Conservation (phyloP, 129 eudicot species). For the Arctium minus region DNA sequence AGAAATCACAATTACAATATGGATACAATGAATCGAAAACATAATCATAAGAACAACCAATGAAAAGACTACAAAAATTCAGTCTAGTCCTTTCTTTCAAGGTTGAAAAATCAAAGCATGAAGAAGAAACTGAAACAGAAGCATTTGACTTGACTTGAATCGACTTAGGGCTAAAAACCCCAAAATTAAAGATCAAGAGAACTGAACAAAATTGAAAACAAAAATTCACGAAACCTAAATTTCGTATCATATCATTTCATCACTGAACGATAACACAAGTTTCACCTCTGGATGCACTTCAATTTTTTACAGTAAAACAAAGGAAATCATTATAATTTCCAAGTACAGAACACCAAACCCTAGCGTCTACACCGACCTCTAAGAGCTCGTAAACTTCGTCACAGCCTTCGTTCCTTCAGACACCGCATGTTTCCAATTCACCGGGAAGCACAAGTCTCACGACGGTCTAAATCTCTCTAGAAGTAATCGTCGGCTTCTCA, state of each 20-base stretch:
- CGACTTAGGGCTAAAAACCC: neutral
- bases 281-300: neutral
- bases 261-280: neutral
- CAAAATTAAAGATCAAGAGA: neutral
- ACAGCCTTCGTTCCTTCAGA: conserved; percentile 35
- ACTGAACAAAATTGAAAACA: neutral
- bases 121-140: neutral
- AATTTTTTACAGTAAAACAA: neutral
- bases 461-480: conserved; percentile 34
- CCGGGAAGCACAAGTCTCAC: conserved; percentile 40
- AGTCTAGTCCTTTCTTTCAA: neutral
- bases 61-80: too few species aligned
- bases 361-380: neutral
- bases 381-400: conserved; percentile 31
- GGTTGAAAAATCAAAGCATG: neutral
- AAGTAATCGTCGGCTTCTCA: conserved; percentile 31
- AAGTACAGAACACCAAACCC: neutral
- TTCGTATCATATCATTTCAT: neutral
- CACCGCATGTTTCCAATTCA: conserved; percentile 41
- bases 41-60: neutral
- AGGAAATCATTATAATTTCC: neutral
- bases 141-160: neutral
- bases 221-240: neutral
- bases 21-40: neutral
- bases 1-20: too few species aligned